These are phyloP conservation scores for Quercus dentata DNA, from an alignment of 306 rosid species.

Conservation along the genomic window DNA sequence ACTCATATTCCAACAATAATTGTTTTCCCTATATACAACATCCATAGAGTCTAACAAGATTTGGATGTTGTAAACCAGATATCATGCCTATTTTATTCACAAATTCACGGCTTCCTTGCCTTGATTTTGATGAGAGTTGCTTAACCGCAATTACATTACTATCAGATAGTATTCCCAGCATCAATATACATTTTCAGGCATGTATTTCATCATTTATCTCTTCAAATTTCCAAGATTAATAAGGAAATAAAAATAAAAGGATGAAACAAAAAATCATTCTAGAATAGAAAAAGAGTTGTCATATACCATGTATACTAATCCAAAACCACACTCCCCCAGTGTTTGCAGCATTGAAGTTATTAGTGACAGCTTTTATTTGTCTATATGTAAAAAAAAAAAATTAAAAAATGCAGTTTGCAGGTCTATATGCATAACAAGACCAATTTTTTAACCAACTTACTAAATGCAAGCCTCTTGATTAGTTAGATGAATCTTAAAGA, in stretches of 20 bases:
- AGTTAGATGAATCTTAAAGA: no score
- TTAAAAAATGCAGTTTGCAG: no score
- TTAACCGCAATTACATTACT: no score
- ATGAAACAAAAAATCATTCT: not conserved
- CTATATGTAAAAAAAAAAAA: not conserved
- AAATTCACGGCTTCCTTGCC: no score
- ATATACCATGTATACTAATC: conserved; percentile 62
- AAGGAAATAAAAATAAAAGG: not conserved
- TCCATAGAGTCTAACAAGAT: conserved; percentile 19
- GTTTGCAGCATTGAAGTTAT: conserved; percentile 45
- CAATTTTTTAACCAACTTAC: not conserved
- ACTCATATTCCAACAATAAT: conserved; percentile 2
- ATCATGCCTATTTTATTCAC: conserved; percentile 13
- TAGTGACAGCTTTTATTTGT: conserved; percentile 44
- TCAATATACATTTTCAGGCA: no score
- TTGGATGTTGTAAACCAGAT: conserved; percentile 22
- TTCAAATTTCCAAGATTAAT: not conserved
- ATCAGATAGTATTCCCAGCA: no score
- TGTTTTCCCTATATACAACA: conserved; percentile 18
- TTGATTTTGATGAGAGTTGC: no score
- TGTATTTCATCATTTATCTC: not conserved
- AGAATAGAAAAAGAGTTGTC: not conserved
- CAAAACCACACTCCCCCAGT: conserved; percentile 81
- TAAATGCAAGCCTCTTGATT: not conserved
- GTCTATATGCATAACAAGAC: not conserved